Base-by-base conservation (phyloP, 345 rosid genomes). In the Eucalyptus regnans region DNA sequence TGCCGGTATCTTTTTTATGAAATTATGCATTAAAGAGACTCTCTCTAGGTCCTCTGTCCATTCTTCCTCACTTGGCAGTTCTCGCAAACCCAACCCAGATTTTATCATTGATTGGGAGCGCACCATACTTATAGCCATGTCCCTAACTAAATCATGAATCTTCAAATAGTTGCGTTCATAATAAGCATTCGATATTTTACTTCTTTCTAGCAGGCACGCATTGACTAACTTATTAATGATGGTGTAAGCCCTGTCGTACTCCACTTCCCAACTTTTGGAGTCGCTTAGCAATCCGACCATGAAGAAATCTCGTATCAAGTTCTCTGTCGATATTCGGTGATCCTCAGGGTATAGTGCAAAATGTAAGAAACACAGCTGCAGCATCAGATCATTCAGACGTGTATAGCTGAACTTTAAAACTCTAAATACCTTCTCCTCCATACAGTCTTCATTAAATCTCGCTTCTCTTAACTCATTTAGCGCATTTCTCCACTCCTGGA, bases 101-200 rank as follows among this genome's bases (percentile, higher is more conserved):
- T 76, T 51, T 14, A 86, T 89, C 68, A 79, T 62, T 12, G 31
- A 88, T 50, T 64, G 51, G 44, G 37, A 43, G 43, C 27, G 66
- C 15, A 27, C 46, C 18, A 86, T 83, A 3, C 50, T 29, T 4
- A 60, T 62, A 18, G 91, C 90, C 91, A 90, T 91, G 31, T 89
- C 93, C 10, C 91, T 83, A 2, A 90, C 79, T n/a, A 90, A 51
- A 66, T 88, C 88, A 83, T 91, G 90, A 87, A 91, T 87, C 56
- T 87, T 86, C 18, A 91, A 89, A 56, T 10, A 25, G 7, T 27
- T 7, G 6, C 4, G 8, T 3, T 8, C 23, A 9, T 49, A 64
- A 31, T 12, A 56, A 37, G 37, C 81, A 9, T 37, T 68, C 15
- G 83, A 76, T 41, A 76, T 76, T 37, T 6, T 41, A 68, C 22